phyloP scores from a whole-genome alignment of 2,329 filamentous ascomycete genomes.

The Trichoderma sp. region DNA sequence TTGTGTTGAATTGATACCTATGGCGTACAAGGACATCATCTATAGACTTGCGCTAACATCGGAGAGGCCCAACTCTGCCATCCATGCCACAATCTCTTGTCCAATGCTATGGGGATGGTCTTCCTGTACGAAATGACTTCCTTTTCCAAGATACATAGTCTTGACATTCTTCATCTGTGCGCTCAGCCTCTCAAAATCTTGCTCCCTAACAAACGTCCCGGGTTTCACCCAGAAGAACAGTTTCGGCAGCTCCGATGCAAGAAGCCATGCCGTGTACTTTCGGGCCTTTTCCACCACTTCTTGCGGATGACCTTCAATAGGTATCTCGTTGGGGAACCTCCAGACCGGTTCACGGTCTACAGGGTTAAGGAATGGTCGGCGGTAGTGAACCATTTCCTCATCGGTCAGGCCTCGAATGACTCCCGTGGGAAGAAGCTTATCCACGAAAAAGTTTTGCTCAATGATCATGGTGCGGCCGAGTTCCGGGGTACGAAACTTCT shows the following conservation, averaged over 20 bases:
- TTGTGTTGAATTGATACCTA: not conserved
- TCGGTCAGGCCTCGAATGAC: not conserved
- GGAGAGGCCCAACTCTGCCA: not conserved
- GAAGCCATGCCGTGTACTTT: not conserved
- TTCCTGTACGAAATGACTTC: not conserved
- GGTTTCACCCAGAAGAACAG: constrained; percentile 9
- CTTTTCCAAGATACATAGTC: not conserved
- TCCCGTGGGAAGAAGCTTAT: not conserved
- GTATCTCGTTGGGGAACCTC: constrained; percentile 11
- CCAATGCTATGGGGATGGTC: not conserved
- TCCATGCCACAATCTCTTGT: not conserved
- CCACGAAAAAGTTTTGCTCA: not conserved
- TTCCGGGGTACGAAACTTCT: not conserved
- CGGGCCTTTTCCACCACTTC: not conserved
- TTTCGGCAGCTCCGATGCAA: not conserved
- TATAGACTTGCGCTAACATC: not conserved
- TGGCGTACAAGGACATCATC: not conserved
- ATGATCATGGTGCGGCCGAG: not conserved
- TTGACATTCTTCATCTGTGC: not conserved
- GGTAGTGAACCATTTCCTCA: not conserved
- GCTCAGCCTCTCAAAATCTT: not conserved
- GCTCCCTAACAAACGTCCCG: not conserved
- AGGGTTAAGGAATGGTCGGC: not conserved
- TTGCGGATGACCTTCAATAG: not conserved
- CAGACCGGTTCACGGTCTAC: not conserved